Evolutionary conservation across 2,329 filamentous ascomycete species (phyloP), one percentile per base, ranked within the genome.

Genomic region (Pseudogymnoascus sp.): DNA sequence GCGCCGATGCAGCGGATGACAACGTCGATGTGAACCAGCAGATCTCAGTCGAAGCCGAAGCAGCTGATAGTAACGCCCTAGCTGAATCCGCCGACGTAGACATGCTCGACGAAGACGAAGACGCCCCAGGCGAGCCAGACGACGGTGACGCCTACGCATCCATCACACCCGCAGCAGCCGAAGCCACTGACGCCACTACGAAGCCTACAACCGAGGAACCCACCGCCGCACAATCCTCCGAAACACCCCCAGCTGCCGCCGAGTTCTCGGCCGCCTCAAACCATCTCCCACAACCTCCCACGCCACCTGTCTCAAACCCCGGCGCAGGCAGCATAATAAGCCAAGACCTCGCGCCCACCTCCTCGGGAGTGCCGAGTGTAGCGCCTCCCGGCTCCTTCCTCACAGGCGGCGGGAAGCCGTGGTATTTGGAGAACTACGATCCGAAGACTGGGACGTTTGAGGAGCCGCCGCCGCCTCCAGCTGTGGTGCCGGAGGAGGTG

Each of bases 401-500:
- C 51, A 83, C 83, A 2, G 81, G 88, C 60, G 93, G 93, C 64
- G 93, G 93, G 36, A 80, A 96, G 11, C 86, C 91, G 6, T 97
- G 92, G 91, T 96, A 96, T 74, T 83, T 96, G 65, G 84, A 90
- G 71, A 82, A 85, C 7, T 96, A 96, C 72, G 85, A 95, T 61
- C 88, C 90, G 23, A 54, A 54, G 4, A 54, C 45, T 0, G 4
- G 23, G 45, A 54, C 45, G 45, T 54, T 54, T 54, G 45, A 16
- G 45, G 45, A 54, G 45, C 45, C 45, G 23, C 42, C 12, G 11
- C 18, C 10, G 40, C 40, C 40, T 10, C 16, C 10, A 11, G 42
- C 14, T 12, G 23, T 3, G 16, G 23, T 11, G 14, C 21, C 7
- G 21, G 45, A 29, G 45, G 23, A 8, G 4, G 40, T 21, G 16